A percentile compares a stretch with the other conserved stretches of the same genome.
Conservation (phyloP, 2,329 filamentous ascomycete genomes). For the Tolypocladium inflatum region DNA sequence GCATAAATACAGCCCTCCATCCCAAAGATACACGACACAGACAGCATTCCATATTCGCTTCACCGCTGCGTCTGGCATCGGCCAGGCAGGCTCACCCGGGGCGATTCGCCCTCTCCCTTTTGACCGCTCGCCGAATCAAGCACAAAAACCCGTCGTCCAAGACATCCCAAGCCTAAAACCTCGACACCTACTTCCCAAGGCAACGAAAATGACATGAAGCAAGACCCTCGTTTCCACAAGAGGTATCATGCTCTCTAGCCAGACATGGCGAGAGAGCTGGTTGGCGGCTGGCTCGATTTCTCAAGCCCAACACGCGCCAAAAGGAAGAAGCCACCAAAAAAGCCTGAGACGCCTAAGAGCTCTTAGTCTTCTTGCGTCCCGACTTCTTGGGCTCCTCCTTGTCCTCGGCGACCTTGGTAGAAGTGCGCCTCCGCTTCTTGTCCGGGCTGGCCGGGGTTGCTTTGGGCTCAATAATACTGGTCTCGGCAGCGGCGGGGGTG, state of each 20-base stretch:
- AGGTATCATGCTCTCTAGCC: not conserved
- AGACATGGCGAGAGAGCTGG: not conserved
- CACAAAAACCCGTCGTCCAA: not conserved
- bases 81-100: not conserved
- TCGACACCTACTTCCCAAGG: not conserved
- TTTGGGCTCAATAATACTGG: constrained; percentile 25
- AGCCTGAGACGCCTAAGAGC: constrained; percentile 15
- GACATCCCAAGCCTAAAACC: not conserved
- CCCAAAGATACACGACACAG: constrained; percentile 10
- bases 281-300: not conserved
- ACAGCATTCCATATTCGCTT: not conserved
- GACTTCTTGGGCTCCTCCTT: constrained; percentile 52
- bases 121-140: not conserved
- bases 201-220: not conserved
- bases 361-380: constrained; percentile 48
- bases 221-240: not conserved
- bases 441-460: constrained; percentile 42
- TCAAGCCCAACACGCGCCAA: not conserved
- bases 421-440: constrained; percentile 53
- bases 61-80: not conserved
- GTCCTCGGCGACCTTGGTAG: constrained; percentile 43
- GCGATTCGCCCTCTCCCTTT: not conserved
- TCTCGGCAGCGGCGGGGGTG: constrained; percentile 27
- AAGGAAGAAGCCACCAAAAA: not conserved
- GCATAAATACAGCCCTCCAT: constrained; percentile 13